These are phyloP conservation scores for Diaporthe caulivora DNA, from an alignment of 2,329 filamentous ascomycete genomes.

Conservation along the genomic window DNA sequence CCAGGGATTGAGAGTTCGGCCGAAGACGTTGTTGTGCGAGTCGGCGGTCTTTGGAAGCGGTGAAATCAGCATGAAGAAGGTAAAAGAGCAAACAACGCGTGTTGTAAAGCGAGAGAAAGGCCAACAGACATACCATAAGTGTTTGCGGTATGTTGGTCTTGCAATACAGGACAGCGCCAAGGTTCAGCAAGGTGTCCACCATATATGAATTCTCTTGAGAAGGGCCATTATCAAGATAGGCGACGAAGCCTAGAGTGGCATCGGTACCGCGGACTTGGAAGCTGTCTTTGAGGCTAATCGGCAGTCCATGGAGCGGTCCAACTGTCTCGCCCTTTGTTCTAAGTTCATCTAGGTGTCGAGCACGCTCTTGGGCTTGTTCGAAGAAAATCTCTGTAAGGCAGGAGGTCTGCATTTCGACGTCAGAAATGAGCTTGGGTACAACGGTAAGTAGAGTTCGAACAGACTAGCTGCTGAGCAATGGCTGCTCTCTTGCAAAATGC, in stretches of 20 bases:
- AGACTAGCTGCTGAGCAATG: slow-evolving; percentile 39
- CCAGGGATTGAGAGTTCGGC: slow-evolving; percentile 35
- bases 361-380: slow-evolving; percentile 35
- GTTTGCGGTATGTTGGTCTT: slow-evolving; percentile 42
- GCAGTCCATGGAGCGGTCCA: slow-evolving; percentile 39
- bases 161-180: slow-evolving; percentile 41
- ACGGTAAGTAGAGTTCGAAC: neutral
- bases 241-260: slow-evolving; percentile 37
- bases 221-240: slow-evolving; percentile 35
- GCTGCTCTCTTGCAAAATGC: slow-evolving; percentile 40
- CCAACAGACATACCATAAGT: slow-evolving; percentile 33
- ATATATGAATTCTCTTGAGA: slow-evolving; percentile 39
- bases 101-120: neutral
- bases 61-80: neutral
- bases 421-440: neutral
- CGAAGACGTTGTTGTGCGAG: slow-evolving; percentile 40
- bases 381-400: slow-evolving; percentile 40
- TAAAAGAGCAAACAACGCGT: too few relatives aligned
- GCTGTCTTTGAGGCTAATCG: slow-evolving; percentile 38
- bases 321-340: slow-evolving; percentile 18
- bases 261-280: slow-evolving; percentile 38
- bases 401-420: slow-evolving; percentile 22
- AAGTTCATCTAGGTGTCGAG: slow-evolving; percentile 31
- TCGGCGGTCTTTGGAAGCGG: slow-evolving; percentile 32
- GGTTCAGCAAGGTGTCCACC: slow-evolving; percentile 38